Base-by-base conservation (phyloP, 2,329 filamentous ascomycete genomes). In the Fusarium praegraminearum region DNA sequence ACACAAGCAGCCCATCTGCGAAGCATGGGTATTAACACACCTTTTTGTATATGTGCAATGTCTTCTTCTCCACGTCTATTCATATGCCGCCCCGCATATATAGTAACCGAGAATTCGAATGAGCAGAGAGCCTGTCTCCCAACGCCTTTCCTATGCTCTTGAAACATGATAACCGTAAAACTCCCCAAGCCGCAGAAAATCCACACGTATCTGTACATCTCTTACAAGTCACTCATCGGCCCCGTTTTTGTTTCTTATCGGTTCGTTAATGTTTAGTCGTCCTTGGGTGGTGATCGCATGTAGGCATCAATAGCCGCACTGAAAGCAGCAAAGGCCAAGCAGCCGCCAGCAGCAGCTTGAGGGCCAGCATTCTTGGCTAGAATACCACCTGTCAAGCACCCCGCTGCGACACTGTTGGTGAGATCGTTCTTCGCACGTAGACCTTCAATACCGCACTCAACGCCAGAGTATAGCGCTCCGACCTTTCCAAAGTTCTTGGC, bases 401-500 rank as follows among this genome's bases (percentile, higher is more conserved):
- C 96, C 1, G 94, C 93, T 7, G 90, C 88, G 7, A 96, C 90
- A 57, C 93, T 93, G 83, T 99, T 99, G 69, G 84, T 88, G 32
- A 98, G 80, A 79, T 98, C 96, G 81, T 98, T 98, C 84, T 97
- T 98, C 24, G 94, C 96, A 32, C 96, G 88, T 75, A 93, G 86
- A 0, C 94, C 94, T 80, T 99, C 96, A 76, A 99, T 94, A 70
- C 93, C 94, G 83, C 96, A 99, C 82, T 99, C 96, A 55, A 96
- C 97, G 41, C 95, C 95, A 18, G 90, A 88, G 83, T 97, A 99
- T 22, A 98, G 87, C 4, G 93, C 92, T 74, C 96, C 96, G 51
- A 99, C 93, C 73, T 94, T 91, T 67, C 93, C 95, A 78, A 99
- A 99, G 84, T 97, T 98, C 83, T 94, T 96, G 57, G 94, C 96